Conservation (phyloP, 1,139 yeast species). For the Candida neerlandica region DNA sequence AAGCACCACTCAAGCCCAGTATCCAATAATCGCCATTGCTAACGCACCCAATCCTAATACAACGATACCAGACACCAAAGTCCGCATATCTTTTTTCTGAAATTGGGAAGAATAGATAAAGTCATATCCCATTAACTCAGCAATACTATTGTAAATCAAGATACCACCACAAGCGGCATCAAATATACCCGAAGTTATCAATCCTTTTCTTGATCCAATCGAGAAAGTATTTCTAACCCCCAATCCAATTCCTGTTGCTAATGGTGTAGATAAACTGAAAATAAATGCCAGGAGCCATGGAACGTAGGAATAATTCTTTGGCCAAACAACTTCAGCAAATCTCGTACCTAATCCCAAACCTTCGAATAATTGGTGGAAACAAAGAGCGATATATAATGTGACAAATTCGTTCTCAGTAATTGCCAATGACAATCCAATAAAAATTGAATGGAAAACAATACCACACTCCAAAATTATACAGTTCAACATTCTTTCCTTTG, state of each 20-base stretch:
- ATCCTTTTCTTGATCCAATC: conserved; percentile 34
- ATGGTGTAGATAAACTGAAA: conserved; percentile 38
- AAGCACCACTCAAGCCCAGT: conserved; percentile 34
- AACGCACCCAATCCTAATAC: conserved; percentile 37
- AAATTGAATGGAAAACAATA: conserved; percentile 42
- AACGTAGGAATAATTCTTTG: conserved; percentile 25
- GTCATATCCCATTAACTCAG: conserved; percentile 46
- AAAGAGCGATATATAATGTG: conserved; percentile 38
- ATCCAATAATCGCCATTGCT: conserved; percentile 46
- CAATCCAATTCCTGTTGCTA: conserved; percentile 40
- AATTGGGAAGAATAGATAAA: conserved; percentile 35
- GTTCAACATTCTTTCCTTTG: conserved; percentile 23
- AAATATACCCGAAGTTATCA: conserved; percentile 39
- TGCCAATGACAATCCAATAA: conserved; percentile 42
- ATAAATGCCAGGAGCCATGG: conserved; percentile 40
- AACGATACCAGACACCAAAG: conserved; percentile 26
- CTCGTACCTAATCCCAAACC: conserved; percentile 46
- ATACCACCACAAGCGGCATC: conserved; percentile 44
- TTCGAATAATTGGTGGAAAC: conserved; percentile 46
- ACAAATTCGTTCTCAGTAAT: conserved; percentile 41
- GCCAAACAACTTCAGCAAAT: conserved; percentile 43
- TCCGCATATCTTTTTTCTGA: conserved; percentile 19
- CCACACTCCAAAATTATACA: conserved; percentile 41
- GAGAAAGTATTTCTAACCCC: conserved; percentile 38
- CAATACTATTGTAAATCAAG: conserved; percentile 39